Conservation (phyloP, 495 filamentous ascomycete species). For the Penicillium diatomitis region DNA sequence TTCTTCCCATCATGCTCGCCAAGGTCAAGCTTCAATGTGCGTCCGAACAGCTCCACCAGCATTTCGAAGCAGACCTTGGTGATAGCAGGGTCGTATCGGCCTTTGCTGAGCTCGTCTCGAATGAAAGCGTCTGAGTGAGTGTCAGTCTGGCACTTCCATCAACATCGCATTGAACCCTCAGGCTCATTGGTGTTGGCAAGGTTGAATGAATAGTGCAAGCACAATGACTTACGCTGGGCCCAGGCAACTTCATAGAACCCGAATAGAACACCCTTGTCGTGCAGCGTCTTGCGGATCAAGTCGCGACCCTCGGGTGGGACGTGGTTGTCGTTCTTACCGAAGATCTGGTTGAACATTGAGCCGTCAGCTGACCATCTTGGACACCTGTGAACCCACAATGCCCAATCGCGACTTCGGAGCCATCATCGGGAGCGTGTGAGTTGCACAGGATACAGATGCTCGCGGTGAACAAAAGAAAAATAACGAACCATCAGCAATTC, state of each 20-base stretch:
- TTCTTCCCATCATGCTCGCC: conserved; percentile 46
- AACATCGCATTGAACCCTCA: neutral
- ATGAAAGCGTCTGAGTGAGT: conserved; percentile 66
- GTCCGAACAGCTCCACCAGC: conserved; percentile 73
- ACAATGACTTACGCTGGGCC: conserved; percentile 62
- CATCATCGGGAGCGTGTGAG: too few relatives aligned
- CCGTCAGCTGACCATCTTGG: too few relatives aligned
- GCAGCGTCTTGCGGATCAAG: conserved; percentile 72
- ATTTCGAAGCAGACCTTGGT: conserved; percentile 89
- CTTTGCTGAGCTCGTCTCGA: conserved; percentile 89
- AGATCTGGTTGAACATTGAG: conserved; percentile 40
- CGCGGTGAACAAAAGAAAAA: neutral
- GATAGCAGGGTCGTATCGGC: conserved; percentile 82
- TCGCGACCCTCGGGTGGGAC: conserved; percentile 80
- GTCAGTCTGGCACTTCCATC: neutral
- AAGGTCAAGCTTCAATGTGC: conserved; percentile 68
- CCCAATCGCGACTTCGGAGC: neutral
- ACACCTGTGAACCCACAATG: neutral
- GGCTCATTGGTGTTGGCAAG: neutral
- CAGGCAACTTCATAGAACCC: conserved; percentile 84
- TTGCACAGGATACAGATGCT: too few relatives aligned
- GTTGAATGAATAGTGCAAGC: neutral
- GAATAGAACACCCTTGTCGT: conserved; percentile 65
- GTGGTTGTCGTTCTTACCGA: conserved; percentile 85
- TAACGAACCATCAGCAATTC: conserved; percentile 58